Percentiles rank a stretch among this genome's conserved stretches.
Conservation (phyloP, 768 basidiomycete genomes). For the Vishniacozyma victoriae region DNA sequence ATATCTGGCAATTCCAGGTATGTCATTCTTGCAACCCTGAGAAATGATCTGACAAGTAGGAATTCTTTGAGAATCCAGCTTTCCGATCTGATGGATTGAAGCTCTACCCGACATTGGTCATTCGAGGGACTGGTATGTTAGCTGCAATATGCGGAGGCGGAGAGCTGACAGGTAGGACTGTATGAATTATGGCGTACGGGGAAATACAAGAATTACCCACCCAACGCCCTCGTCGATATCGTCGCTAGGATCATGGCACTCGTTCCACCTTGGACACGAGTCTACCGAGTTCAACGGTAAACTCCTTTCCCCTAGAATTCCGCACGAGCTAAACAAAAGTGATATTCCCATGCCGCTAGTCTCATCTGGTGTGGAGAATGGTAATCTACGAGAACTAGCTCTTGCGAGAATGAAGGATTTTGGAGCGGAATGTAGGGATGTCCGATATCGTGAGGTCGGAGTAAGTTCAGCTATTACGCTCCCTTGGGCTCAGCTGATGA, state of each 20-base stretch:
- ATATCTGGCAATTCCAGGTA: constrained; percentile 90
- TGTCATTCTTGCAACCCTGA: neutral
- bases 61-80: constrained; percentile 97
- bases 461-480: constrained; percentile 57
- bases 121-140: constrained; percentile 66
- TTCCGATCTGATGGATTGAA: constrained; percentile 96
- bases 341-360: constrained; percentile 97
- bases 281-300: constrained; percentile 93
- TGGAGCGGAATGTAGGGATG: constrained; percentile 93
- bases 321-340: constrained; percentile 48
- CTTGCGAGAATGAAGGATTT: constrained; percentile 98
- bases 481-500: constrained; percentile 12
- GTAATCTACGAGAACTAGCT: constrained; percentile 91
- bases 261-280: constrained; percentile 97
- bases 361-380: constrained; percentile 95
- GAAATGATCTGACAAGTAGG: constrained; percentile 44
- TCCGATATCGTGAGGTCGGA: constrained; percentile 95
- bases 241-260: constrained; percentile 92
- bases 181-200: constrained; percentile 96
- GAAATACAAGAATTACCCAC: constrained; percentile 98
- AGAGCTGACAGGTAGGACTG: constrained; percentile 18
- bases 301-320: neutral
- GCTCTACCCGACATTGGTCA: constrained; percentile 96
- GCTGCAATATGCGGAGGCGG: neutral
- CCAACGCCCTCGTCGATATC: constrained; percentile 96